phyloP scores from a whole-genome alignment of 2,329 filamentous ascomycete species.

The Orbilia oligospora region DNA sequence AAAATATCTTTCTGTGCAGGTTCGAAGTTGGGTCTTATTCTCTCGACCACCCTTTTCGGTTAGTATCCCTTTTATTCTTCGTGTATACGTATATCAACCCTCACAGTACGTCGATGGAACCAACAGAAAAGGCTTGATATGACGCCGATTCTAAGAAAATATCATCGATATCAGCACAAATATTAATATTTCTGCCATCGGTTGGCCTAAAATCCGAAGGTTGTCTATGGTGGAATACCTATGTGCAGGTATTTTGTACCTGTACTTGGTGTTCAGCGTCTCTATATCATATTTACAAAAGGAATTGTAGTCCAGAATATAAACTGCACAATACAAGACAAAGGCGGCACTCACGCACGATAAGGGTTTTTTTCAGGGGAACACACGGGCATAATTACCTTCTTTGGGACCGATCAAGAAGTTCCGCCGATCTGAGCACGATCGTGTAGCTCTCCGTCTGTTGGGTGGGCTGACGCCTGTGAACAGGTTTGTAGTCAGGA shows the following conservation, averaged over 20 bases:
- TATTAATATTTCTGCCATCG: neutral
- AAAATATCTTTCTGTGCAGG: constrained; percentile 12
- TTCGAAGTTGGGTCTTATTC: neutral
- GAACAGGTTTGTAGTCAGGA: neutral
- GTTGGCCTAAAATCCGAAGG: constrained; percentile 19
- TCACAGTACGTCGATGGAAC: constrained; percentile 5
- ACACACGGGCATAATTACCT: constrained; percentile 40
- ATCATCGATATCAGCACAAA: constrained; percentile 14
- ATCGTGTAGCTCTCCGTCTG: constrained; percentile 42
- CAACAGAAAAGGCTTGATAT: constrained; percentile 12
- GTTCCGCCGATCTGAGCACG: constrained; percentile 46
- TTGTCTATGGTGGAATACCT: neutral
- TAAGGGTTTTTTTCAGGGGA: constrained; percentile 17
- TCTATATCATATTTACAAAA: neutral
- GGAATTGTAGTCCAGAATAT: neutral
- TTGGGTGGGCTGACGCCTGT: constrained; percentile 35
- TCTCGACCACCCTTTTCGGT: neutral
- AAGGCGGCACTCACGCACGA: neutral
- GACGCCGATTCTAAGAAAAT: neutral
- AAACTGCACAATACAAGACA: neutral
- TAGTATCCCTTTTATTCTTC: neutral
- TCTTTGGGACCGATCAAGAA: constrained; percentile 46
- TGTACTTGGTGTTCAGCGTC: neutral
- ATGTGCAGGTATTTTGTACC: neutral
- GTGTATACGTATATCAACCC: constrained; percentile 12